Percentiles rank a stretch among this genome's conserved stretches.
These are phyloP conservation scores for Colletotrichum tofieldiae DNA, from an alignment of 2,329 filamentous ascomycete species.

Conservation along the genomic window DNA sequence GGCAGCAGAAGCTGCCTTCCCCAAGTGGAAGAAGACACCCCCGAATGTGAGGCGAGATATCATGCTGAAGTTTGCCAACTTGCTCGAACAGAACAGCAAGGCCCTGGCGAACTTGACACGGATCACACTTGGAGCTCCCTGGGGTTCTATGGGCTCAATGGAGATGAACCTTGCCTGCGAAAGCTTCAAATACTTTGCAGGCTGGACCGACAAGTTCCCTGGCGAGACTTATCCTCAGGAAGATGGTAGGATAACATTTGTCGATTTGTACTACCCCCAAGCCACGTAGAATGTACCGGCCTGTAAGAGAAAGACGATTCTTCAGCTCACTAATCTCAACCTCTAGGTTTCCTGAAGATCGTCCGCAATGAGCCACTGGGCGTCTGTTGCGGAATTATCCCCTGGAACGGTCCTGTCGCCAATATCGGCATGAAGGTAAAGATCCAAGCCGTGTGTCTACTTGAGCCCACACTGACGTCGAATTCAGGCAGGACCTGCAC, in stretches of 20 bases:
- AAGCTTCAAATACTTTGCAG: slow-evolving; percentile 55
- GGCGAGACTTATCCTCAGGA: slow-evolving; percentile 51
- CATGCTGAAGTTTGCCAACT: slow-evolving; percentile 60
- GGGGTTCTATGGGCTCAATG: slow-evolving; percentile 60
- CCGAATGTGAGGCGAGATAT: slow-evolving; percentile 56
- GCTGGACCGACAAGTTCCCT: slow-evolving; percentile 47
- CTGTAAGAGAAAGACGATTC: too few relatives aligned
- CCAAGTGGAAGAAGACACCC: slow-evolving; percentile 57
- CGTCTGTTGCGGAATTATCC: slow-evolving; percentile 51
- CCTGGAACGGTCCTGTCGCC: slow-evolving; percentile 59
- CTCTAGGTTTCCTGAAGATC: slow-evolving; percentile 54
- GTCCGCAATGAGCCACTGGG: slow-evolving; percentile 53
- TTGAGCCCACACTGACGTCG: not conserved
- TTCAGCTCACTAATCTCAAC: too few relatives aligned
- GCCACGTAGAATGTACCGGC: not conserved
- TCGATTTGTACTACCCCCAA: not conserved
- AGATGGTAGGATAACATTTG: slow-evolving; percentile 51
- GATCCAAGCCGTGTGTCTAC: not conserved
- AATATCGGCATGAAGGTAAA: slow-evolving; percentile 55
- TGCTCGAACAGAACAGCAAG: slow-evolving; percentile 56
- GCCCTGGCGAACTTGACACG: slow-evolving; percentile 58
- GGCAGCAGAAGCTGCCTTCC: slow-evolving; percentile 64
- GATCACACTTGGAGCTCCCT: slow-evolving; percentile 63
- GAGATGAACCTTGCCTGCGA: slow-evolving; percentile 56
- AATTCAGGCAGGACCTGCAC: slow-evolving; percentile 52